A percentile compares a stretch with the other conserved stretches of the same genome.
phyloP scores from a whole-genome alignment of 2,329 filamentous ascomycete genomes.

The Fusarium albosuccineum region DNA sequence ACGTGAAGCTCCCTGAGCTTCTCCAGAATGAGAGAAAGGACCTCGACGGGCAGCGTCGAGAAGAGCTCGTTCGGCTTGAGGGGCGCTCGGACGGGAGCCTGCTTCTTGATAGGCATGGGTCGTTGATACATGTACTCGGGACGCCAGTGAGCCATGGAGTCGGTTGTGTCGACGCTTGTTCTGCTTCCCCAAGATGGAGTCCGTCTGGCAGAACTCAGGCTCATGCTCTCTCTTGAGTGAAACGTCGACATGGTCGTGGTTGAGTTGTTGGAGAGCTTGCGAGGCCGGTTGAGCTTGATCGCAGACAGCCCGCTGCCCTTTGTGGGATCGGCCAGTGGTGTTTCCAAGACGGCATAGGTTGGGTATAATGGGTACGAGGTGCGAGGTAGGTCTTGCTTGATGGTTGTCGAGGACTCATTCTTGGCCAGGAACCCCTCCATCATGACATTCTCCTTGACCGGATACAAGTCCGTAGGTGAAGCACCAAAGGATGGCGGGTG shows the following conservation, averaged over 20 bases:
- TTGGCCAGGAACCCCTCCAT: constrained; percentile 35
- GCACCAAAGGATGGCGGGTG: constrained; percentile 37
- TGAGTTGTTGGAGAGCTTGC: constrained; percentile 51
- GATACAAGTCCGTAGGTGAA: constrained; percentile 35
- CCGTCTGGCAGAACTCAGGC: constrained; percentile 43
- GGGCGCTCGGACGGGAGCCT: constrained; percentile 42
- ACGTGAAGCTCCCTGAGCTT: constrained; percentile 67
- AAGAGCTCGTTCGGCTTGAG: constrained; percentile 65
- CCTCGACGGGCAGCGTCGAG: constrained; percentile 68
- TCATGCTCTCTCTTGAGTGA: constrained; percentile 49
- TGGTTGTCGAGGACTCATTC: constrained; percentile 10
- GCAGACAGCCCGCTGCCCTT: constrained; percentile 32
- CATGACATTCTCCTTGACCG: constrained; percentile 36
- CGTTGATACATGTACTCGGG: constrained; percentile 41
- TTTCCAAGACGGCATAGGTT: constrained; percentile 51
- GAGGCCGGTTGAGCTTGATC: constrained; percentile 52
- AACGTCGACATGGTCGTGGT: constrained; percentile 44
- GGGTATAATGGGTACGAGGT: constrained; percentile 44
- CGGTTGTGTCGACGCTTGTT: constrained; percentile 57
- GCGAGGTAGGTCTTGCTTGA: constrained; percentile 22
- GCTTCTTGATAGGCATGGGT: constrained; percentile 40
- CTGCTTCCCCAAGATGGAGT: constrained; percentile 53
- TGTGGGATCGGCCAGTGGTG: constrained; percentile 38
- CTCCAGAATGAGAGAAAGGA: constrained; percentile 68
- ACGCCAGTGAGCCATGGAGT: constrained; percentile 45